phyloP scores from a whole-genome alignment of 1,284 basidiomycete species.

The Nidula niveotomentosa region DNA sequence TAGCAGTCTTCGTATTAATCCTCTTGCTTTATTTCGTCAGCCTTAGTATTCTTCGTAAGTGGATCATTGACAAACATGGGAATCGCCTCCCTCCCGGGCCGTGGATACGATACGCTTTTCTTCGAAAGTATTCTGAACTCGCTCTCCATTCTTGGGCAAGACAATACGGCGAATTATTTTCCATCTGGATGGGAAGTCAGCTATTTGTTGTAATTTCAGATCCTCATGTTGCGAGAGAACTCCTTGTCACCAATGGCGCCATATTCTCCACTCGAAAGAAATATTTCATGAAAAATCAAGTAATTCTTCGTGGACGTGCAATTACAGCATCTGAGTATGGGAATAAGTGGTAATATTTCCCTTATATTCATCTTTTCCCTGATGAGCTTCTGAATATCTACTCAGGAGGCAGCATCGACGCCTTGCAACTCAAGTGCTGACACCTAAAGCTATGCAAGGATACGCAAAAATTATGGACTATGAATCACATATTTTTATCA shows the following conservation, averaged over 20 bases:
- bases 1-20: neutral
- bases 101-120: conserved; percentile 26
- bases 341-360: conserved; percentile 30
- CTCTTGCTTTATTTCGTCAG: neutral
- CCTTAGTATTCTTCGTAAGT: neutral
- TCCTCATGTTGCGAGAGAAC: conserved; percentile 36
- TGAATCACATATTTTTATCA: conserved; percentile 34
- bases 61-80: conserved; percentile 20
- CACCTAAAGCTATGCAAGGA: conserved; percentile 26
- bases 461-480: conserved; percentile 31
- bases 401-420: conserved; percentile 38
- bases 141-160: conserved; percentile 35
- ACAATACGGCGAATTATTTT: conserved; percentile 35
- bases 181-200: conserved; percentile 41
- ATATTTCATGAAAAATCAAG: conserved; percentile 41
- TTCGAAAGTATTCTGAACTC: conserved; percentile 35
- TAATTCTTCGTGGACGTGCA: conserved; percentile 36
- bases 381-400: neutral
- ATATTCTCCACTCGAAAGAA: conserved; percentile 39
- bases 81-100: conserved; percentile 31
- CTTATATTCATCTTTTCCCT: neutral
- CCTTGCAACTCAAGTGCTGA: conserved; percentile 29
- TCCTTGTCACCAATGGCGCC: conserved; percentile 40
- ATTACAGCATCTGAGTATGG: conserved; percentile 40
- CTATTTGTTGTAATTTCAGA: conserved; percentile 43